A percentile compares a stretch with the other conserved stretches of the same genome.
These are phyloP conservation scores for Spergularia azorica DNA, from an alignment of 179 eudicot species.

Conservation along the genomic window DNA sequence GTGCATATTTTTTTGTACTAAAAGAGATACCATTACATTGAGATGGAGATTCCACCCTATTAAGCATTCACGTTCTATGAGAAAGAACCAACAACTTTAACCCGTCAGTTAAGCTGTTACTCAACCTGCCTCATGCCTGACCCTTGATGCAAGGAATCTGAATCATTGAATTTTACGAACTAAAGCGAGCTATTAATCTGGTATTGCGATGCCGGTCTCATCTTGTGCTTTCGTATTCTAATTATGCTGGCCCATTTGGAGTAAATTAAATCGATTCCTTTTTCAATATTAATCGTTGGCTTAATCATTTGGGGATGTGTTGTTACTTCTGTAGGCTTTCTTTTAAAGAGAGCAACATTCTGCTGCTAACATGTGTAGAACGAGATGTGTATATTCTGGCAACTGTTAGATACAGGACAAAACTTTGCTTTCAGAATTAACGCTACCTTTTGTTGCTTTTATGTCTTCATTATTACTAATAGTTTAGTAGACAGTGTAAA, in stretches of 20 bases:
- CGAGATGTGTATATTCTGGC: neutral
- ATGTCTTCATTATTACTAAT: neutral
- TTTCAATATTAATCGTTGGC: neutral
- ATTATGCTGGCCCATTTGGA: neutral
- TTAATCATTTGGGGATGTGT: neutral
- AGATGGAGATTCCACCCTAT: too few species aligned
- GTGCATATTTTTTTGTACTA: too few species aligned
- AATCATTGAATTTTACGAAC: neutral
- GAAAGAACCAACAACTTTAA: neutral
- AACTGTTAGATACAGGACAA: neutral
- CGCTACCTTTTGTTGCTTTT: neutral
- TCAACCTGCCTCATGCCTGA: neutral
- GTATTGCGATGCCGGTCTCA: neutral
- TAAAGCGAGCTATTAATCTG: neutral
- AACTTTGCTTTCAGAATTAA: neutral
- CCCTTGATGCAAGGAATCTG: neutral
- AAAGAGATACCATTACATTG: too few species aligned
- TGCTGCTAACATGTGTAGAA: neutral
- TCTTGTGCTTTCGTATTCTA: neutral
- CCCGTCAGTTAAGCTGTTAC: slow-evolving; percentile 1
- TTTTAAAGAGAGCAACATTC: neutral
- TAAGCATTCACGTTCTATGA: neutral
- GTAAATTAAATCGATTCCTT: neutral
- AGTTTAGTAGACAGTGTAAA: slow-evolving; percentile 5
- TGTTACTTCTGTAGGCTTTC: neutral